Evolutionary conservation across 2,329 filamentous ascomycete species (phyloP).

Genomic region (Myriosclerotinia curreyana): DNA sequence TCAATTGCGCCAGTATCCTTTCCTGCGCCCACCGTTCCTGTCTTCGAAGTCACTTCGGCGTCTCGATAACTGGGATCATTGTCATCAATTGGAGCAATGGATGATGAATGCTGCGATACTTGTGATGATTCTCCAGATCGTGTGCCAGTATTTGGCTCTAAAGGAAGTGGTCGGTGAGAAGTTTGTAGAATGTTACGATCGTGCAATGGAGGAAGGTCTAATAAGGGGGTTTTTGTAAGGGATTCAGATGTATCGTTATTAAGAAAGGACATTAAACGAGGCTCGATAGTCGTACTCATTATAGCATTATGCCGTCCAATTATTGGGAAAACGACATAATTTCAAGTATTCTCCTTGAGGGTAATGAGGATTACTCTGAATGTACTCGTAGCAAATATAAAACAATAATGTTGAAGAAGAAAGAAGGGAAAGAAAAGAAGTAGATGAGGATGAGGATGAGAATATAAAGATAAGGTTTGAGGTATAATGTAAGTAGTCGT

Average conservation of each 20-base stretch:
- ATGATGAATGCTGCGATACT: conserved; percentile 26
- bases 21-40: not conserved
- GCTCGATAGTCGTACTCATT: conserved; percentile 55
- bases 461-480: too few species aligned
- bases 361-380: too few species aligned
- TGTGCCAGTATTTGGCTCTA: conserved; percentile 49
- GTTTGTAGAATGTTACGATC: conserved; percentile 46
- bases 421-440: too few species aligned
- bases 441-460: too few species aligned
- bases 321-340: conserved; percentile 13
- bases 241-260: conserved; percentile 51
- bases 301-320: conserved; percentile 26
- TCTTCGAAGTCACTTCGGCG: conserved; percentile 21
- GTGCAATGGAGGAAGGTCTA: conserved; percentile 56
- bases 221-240: conserved; percentile 40
- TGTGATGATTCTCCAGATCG: conserved; percentile 31
- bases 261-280: conserved; percentile 62
- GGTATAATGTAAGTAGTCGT: too few species aligned
- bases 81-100: conserved; percentile 26
- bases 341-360: not conserved
- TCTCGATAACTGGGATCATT: conserved; percentile 37
- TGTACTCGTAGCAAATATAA: not conserved
- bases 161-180: conserved; percentile 46
- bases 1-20: conserved; percentile 20
- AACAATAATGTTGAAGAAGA: not conserved